A percentile compares a stretch with the other conserved stretches of the same genome.
Conservation (phyloP, 73 alveolate species). For the Paramecium octaurelia region DNA sequence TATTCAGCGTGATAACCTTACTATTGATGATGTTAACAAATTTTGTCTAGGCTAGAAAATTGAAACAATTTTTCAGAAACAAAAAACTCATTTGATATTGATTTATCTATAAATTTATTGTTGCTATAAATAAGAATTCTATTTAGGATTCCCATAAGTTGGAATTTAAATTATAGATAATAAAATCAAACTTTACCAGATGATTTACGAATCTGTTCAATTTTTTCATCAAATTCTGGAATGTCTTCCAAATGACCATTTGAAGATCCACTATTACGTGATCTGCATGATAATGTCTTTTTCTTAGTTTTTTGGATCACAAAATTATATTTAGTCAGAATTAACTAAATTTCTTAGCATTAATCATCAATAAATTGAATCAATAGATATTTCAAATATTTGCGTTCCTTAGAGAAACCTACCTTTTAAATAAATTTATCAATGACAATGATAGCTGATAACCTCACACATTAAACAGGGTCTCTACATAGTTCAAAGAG, state of each 20-base stretch:
- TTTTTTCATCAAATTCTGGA: constrained; percentile 28
- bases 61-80: neutral
- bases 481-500: neutral
- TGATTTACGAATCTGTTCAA: neutral
- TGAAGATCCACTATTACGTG: constrained; percentile 25
- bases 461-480: constrained; percentile 10
- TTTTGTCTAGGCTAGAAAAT: neutral
- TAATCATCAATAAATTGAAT: neutral
- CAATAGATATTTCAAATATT: neutral
- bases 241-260: neutral
- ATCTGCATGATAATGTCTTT: neutral
- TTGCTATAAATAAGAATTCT: neutral
- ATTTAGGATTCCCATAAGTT: neutral
- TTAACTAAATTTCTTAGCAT: neutral
- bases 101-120: neutral
- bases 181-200: neutral
- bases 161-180: neutral
- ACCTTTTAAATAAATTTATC: constrained; percentile 40
- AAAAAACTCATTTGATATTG: constrained; percentile 15
- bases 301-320: neutral
- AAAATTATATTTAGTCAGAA: neutral
- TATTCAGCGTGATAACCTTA: neutral
- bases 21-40: neutral
- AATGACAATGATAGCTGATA: neutral
- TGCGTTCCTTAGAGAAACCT: neutral